Evolutionary conservation across 345 rosid genomes (phyloP).

Genomic region (Lepidium sativum): DNA sequence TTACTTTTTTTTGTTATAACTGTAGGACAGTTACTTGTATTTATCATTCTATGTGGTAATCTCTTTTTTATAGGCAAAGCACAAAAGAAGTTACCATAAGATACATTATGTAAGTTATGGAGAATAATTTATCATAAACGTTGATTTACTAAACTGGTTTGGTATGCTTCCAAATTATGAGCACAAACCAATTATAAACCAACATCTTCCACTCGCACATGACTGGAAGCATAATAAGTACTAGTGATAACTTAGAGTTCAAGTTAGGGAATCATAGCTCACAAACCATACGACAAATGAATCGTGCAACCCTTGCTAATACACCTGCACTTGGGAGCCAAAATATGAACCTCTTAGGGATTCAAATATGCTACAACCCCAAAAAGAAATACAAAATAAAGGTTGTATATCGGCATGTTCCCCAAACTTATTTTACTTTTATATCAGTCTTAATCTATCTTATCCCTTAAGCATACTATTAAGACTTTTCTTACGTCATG

Average conservation of each 20-base stretch:
- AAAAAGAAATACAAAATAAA: background rate
- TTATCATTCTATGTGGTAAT: no score
- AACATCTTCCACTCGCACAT: background rate
- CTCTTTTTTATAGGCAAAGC: no score
- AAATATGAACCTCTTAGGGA: background rate
- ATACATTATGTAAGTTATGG: no score
- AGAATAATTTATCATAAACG: no score
- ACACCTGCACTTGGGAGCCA: background rate
- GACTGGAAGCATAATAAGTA: background rate
- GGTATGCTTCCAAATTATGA: no score
- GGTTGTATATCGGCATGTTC: background rate
- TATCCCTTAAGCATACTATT: background rate
- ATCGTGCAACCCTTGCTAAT: background rate
- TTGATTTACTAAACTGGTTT: no score
- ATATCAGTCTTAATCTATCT: background rate
- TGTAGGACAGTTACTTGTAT: no score
- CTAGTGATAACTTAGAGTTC: background rate
- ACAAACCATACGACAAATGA: background rate
- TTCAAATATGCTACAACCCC: background rate
- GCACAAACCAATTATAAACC: no score
- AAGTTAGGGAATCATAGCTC: background rate
- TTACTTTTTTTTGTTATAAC: no score
- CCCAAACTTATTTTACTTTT: background rate
- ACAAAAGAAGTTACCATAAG: no score
- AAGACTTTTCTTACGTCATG: background rate